Base-by-base conservation (phyloP, 257 asterid genomes). In the Plantago major region DNA sequence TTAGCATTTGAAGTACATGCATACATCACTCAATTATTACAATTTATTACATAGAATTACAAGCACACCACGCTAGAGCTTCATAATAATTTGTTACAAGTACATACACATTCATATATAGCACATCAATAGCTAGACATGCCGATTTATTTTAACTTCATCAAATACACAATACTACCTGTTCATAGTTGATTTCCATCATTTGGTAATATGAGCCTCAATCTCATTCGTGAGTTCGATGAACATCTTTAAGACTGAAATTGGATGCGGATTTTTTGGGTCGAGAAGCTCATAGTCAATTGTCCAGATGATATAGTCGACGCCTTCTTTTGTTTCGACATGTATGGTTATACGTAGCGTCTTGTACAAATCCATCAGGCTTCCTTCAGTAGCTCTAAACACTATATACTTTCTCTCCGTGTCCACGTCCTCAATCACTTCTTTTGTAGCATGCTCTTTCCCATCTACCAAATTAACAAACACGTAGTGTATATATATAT, bases 251-350 rank as follows among this genome's bases (percentile, higher is more conserved):
- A 67, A 17, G 52, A 58, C 37, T 14, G 71, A 3, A 10, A 58
- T 15, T 8, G 71, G 65, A 16, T 67, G 65, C 4, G 58, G 52
- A 15, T 48, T 53, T 30, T 49, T 50, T 0, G 54, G 59, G 16
- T 58, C 42, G 9, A 49, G 52, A 6, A 38, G 22, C 66, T 58
- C 71, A 40, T 67, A 67, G 17, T 67, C 65, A 18, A 67, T 46
- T 7, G 71, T 67, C 71, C 65, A 58, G 16, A 52, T 67, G 16
- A 60, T 22, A 17, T 58, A 12, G 13, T 58, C 53, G 5, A n/a
- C 54, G 30, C 33, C 26, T 12, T 45, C 61, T 40, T 58, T 67
- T 15, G 66, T 40, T 18, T 58, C 60, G 2, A 67, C 55, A 44
- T 58, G 60, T 28, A 67, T 1, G 40, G 52, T 58, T 60, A 50